Evolutionary conservation across 345 rosid genomes (phyloP).

Genomic region (Eucalyptus virginea): DNA sequence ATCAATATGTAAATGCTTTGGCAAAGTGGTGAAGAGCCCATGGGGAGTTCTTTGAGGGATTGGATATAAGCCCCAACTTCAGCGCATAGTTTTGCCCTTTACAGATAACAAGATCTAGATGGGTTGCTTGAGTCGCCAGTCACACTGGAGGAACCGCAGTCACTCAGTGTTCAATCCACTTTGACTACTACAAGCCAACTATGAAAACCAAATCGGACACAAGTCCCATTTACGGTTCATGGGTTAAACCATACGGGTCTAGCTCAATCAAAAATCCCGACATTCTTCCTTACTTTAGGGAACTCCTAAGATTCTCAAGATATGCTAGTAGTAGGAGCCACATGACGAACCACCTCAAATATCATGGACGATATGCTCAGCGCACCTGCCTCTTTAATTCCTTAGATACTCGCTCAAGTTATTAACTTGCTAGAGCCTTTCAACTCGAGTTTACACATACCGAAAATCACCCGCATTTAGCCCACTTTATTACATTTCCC

Average conservation of each 20-base stretch:
- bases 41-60: not conserved
- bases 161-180: not conserved
- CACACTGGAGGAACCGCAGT: not conserved
- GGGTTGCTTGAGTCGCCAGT: not conserved
- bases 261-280: not conserved
- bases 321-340: not conserved
- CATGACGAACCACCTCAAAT: not conserved
- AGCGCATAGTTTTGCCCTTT: not conserved
- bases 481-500: not conserved
- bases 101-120: not conserved
- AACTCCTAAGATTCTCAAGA: not conserved
- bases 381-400: not conserved
- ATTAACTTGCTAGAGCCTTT: not conserved
- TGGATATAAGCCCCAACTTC: not conserved
- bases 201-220: not conserved
- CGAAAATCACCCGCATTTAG: not conserved
- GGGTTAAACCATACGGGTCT: rapidly evolving
- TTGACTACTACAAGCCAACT: not conserved
- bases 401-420: not conserved
- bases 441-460: not conserved
- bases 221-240: not conserved
- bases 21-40: not conserved
- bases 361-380: not conserved
- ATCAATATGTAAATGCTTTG: not conserved
- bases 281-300: not conserved